Evolutionary conservation across 2,329 filamentous ascomycete genomes (phyloP), one percentile per base, ranked within the genome.

Genomic region (Paramyrothecium roridum): DNA sequence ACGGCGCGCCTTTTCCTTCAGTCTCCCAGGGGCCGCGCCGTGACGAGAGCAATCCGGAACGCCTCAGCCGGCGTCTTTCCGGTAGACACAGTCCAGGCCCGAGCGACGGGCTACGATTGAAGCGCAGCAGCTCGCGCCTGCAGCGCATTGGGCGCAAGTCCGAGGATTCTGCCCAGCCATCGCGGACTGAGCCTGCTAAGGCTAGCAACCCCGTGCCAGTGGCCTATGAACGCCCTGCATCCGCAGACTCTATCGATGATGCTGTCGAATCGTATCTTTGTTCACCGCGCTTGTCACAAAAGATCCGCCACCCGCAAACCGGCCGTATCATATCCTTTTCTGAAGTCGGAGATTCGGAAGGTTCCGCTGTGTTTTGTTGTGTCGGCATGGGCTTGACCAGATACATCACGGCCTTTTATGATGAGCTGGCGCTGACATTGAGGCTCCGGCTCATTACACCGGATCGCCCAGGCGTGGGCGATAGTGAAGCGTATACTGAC

Each of bases 371-470:
- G 2, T 93, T 99, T 63, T 96, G 95, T 69, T 99, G 95, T 66
- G 92, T 99, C 3, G 95, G 95, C 20, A 99, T 99, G 95, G 95
- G 95, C 0, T 74, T 99, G 65, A 99, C 95, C 12, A 85, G 95
- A 72, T 99, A 95, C 69, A 90, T 99, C 57, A 97, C 91, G 57
- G 92, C 93, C 0, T 99, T 99, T 69, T 99, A 98, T 68, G 95
- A 99, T 69, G 95, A 99, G 70, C 79, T 99, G 53, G 95, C 95
- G 2, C 76, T 90, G 65, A 96, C 93, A 1, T 76, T 99, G 56
- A 95, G 91, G 70, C 75, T 99, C 55, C 86, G 95, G 20, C 80
- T 99, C 52, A 96, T 99, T 61, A 98, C 95, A 0, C 89, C 93
- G 7, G 95, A 99, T 71, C 85, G 95, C 53, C 95, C 95, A 54